Percentiles rank a stretch among this genome's conserved stretches.
phyloP scores from a whole-genome alignment of 805 yeast species.

The Kuraishia molischiana region DNA sequence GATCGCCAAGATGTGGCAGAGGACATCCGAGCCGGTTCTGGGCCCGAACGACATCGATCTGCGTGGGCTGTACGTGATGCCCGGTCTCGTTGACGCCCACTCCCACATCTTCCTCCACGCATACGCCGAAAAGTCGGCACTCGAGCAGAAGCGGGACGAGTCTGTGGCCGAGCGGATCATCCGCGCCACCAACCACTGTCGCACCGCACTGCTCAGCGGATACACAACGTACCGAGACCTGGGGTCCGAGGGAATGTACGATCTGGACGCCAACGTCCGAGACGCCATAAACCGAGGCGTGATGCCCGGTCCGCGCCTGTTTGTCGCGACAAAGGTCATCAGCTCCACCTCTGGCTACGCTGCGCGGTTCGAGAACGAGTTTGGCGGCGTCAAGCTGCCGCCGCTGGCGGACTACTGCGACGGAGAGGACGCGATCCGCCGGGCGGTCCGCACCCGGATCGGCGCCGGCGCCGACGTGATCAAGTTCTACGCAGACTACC shows the following conservation, averaged over 20 bases:
- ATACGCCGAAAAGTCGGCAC: constrained; percentile 16
- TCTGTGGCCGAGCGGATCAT: constrained; percentile 16
- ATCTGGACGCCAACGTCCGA: constrained; percentile 17
- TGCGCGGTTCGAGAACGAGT: constrained; percentile 14
- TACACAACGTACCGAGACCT: constrained; percentile 20
- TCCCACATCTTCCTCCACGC: constrained; percentile 19
- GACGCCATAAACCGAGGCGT: constrained; percentile 18
- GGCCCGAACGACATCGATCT: constrained; percentile 12
- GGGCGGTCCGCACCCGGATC: constrained; percentile 15
- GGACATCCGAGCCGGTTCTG: constrained; percentile 5
- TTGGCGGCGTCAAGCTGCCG: constrained; percentile 15
- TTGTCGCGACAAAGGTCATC: constrained; percentile 17
- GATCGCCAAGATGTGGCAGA: constrained; percentile 7
- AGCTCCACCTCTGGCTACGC: constrained; percentile 13
- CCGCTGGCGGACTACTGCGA: constrained; percentile 15
- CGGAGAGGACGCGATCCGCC: constrained; percentile 16
- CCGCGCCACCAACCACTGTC: constrained; percentile 16
- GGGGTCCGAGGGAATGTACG: constrained; percentile 18
- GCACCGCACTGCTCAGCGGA: constrained; percentile 14
- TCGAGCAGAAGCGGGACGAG: constrained; percentile 17
- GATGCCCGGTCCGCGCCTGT: constrained; percentile 15
- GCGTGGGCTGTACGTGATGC: constrained; percentile 13
- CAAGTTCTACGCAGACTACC: constrained; percentile 17
- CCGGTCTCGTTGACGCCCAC: constrained; percentile 20
- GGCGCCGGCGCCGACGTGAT: constrained; percentile 18